Percentiles rank a stretch among this genome's conserved stretches.
phyloP scores from a whole-genome alignment of 225 moss, liverwort and hornwort species.

The Physcomitrellopsis africana region DNA sequence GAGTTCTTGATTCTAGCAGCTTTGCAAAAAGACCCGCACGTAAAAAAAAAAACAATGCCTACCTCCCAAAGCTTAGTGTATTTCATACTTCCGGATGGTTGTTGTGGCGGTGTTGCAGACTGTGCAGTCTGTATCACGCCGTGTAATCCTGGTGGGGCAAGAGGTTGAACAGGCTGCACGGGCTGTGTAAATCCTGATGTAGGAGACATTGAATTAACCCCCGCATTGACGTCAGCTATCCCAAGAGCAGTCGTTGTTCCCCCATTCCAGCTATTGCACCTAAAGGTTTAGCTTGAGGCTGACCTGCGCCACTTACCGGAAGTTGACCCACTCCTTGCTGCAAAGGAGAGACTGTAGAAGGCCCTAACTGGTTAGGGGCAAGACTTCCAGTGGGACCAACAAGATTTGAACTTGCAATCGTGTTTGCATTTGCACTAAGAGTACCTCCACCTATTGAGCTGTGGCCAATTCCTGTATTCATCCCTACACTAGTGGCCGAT shows the following conservation, averaged over 20 bases:
- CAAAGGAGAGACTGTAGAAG: conserved; percentile 48
- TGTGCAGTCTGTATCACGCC: too few relatives aligned
- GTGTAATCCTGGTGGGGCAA: conserved; percentile 28
- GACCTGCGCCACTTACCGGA: conserved; percentile 57
- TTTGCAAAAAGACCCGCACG: neutral
- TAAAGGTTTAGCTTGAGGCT: conserved; percentile 57
- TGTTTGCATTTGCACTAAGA: conserved; percentile 44
- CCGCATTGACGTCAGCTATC: conserved; percentile 58
- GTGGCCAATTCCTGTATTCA: conserved; percentile 54
- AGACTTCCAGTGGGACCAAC: conserved; percentile 55
- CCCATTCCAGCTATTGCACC: conserved; percentile 57
- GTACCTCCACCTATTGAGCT: conserved; percentile 45
- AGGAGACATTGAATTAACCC: conserved; percentile 67
- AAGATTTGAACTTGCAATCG: conserved; percentile 42
- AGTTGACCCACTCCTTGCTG: conserved; percentile 57
- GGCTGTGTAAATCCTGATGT: conserved; percentile 66
- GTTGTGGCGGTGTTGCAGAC: conserved; percentile 63
- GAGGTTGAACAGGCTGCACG: conserved; percentile 61
- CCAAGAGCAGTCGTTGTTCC: conserved; percentile 47
- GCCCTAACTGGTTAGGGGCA: conserved; percentile 53
- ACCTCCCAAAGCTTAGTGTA: conserved; percentile 98
- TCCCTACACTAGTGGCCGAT: conserved; percentile 57
- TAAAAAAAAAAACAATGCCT: conserved; percentile 25
- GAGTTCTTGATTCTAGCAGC: neutral
- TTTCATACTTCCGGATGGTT: conserved; percentile 58